Evolutionary conservation across 345 rosid genomes (phyloP).

Genomic region (Rhodamnia rubescens): DNA sequence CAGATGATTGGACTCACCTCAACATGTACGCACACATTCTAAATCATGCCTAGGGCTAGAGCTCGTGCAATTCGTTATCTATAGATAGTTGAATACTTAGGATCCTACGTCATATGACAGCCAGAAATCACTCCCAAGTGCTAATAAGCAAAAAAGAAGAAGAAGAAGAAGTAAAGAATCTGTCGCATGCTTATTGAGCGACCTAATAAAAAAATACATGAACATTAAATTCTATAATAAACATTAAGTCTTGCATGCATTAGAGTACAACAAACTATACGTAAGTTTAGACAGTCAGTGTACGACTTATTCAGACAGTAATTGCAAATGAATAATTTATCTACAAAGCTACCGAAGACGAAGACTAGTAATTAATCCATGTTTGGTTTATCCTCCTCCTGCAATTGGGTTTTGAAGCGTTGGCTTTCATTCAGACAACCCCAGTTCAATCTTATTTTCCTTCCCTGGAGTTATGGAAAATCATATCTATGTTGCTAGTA

Average conservation of each 20-base stretch:
- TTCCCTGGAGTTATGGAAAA: conserved; percentile 11
- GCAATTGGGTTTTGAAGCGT: neutral
- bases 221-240: neutral
- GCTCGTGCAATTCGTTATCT: neutral
- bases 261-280: neutral
- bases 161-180: neutral
- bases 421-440: neutral
- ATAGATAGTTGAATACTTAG: neutral
- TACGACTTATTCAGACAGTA: neutral
- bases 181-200: neutral
- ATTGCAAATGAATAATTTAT: neutral
- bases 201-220: neutral
- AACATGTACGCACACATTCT: neutral
- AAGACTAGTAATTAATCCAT: neutral
- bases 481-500: conserved; percentile 35
- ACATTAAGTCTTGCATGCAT: neutral
- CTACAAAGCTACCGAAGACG: neutral
- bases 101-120: neutral
- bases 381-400: neutral
- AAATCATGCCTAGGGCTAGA: neutral
- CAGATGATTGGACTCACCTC: neutral
- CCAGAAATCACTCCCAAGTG: neutral
- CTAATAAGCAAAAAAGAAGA: neutral
- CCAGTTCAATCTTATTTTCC: neutral
- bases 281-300: neutral